Conservation (phyloP, 176 grass and related monocot genomes). For the Eragrostis curvula region DNA sequence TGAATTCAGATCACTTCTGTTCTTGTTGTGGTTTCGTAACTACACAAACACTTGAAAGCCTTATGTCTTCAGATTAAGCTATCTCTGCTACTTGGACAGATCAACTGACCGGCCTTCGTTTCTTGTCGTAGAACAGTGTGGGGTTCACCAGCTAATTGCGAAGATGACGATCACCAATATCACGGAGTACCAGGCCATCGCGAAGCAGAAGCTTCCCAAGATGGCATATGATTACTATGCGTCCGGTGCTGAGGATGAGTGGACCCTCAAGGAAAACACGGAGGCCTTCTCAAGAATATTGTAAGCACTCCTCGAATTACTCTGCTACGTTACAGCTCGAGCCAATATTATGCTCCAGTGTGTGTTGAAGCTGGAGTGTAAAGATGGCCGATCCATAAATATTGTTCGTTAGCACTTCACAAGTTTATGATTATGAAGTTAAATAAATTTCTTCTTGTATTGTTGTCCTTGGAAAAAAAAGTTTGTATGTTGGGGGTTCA, state of each 20-base stretch:
- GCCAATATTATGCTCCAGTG: neutral
- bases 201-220: constrained; percentile 91
- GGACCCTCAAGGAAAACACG: constrained; percentile 91
- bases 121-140: constrained; percentile 19
- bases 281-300: constrained; percentile 91
- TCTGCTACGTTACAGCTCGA: constrained; percentile 4
- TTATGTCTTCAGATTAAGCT: neutral
- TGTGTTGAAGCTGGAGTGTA: neutral
- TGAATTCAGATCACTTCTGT: neutral
- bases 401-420: neutral
- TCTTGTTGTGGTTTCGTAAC: neutral
- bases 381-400: neutral
- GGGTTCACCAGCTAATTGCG: neutral
- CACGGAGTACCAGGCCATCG: constrained; percentile 87
- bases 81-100: neutral
- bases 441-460: neutral
- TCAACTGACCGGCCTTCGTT: neutral
- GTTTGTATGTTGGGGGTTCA: too few species aligned
- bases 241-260: constrained; percentile 92
- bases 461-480: neutral
- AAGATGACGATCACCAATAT: constrained; percentile 90
- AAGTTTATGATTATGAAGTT: neutral
- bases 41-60: neutral
- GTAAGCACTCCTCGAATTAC: constrained; percentile 39
- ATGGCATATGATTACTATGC: constrained; percentile 94